Evolutionary conservation across 2,329 filamentous ascomycete genomes (phyloP), one percentile per base, ranked within the genome.

Genomic region (Pseudogymnoascus sp.): DNA sequence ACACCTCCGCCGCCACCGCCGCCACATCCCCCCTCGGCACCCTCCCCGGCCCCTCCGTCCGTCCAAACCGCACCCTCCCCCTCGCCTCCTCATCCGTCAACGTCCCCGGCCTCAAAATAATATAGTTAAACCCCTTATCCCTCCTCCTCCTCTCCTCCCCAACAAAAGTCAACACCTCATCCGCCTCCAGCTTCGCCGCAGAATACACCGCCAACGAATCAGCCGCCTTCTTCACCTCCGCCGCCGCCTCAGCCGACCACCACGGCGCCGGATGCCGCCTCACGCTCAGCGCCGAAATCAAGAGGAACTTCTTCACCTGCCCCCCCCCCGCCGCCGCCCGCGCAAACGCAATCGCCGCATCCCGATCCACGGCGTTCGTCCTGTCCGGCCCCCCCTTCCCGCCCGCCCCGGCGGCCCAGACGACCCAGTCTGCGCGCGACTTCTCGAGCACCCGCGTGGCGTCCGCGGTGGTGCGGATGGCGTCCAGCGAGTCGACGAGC

Each of bases 401-500:
- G 36, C 82, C 85, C 1, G 84, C 85, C 6, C 82, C 87, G 17
- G 87, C 87, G 67, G 82, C 84, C 84, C 85, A 90, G 66, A 89
- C 82, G 31, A 90, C 79, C 73, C 86, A 89, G 72, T 90, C 85
- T 1, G 83, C 78, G 72, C 82, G 80, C 19, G 86, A 82, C 68
- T 81, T 77, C 66, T 83, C 79, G 40, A 93, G 74, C 64, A 93
- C 82, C 38, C 76, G 77, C 68, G 83, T 78, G 1, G 89, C 90
- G 67, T 88, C 82, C 0, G 76, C 77, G 60, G 85, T 80, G 62
- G 78, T 84, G 73, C 84, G 86, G 42, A 93, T 80, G 17, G 91
- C 88, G 62, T 90, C 88, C 19, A 93, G 76, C 71, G 85, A 90
- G 71, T 82, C 82, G 15, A 93, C 80, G 0, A 93, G 78, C 2